Evolutionary conservation across 2,329 filamentous ascomycete genomes (phyloP), one percentile per base, ranked within the genome.

Genomic region (Plectosphaerella sp.): DNA sequence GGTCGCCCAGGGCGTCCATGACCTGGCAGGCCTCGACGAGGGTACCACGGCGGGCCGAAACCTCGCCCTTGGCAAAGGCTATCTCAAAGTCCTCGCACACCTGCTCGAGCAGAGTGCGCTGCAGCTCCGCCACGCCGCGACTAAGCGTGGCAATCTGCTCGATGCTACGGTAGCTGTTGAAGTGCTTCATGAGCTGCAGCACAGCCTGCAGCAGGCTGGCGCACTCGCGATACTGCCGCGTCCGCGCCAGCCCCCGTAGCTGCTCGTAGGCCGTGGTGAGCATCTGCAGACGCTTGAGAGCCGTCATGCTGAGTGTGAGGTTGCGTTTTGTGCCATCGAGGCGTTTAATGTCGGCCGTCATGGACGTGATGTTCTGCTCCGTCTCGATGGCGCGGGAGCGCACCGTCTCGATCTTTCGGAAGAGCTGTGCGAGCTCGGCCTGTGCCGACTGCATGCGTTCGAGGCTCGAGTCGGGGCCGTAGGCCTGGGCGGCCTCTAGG

Each of bases 31-130:
- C 91, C 70, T 99, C 94, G 36, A 87, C 78, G 52, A 99, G 78
- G 66, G 87, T 86, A 14, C 77, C 80, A 59, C 83, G 84, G 59
- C 85, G 86, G 52, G 83, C 75, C 3, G 77, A 76, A 14, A 96
- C 84, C 69, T 97, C 93, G 20, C 84, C 86, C 69, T 93, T 96
- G 18, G 92, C 87, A 70, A 97, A 99, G 0, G 89, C 88, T 53
- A 97, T 82, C 75, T 99, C 94, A 66, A 99, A 99, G 70, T 99
- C 94, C 71, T 97, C 94, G 67, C 94, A 99, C n/a, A 99, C 88
- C 71, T 99, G 94, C 73, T 99, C 94, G 52, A 97, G 74, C 53
- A 99, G 73, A 68, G 97, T 92, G 54, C 92, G 79, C 72, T 99
- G 94, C 57, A 99, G 78, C 62, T 97, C 94, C 6, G 91, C 88